Evolutionary conservation across 148 eudicot genomes (phyloP).

Genomic region (Selenicereus undatus): DNA sequence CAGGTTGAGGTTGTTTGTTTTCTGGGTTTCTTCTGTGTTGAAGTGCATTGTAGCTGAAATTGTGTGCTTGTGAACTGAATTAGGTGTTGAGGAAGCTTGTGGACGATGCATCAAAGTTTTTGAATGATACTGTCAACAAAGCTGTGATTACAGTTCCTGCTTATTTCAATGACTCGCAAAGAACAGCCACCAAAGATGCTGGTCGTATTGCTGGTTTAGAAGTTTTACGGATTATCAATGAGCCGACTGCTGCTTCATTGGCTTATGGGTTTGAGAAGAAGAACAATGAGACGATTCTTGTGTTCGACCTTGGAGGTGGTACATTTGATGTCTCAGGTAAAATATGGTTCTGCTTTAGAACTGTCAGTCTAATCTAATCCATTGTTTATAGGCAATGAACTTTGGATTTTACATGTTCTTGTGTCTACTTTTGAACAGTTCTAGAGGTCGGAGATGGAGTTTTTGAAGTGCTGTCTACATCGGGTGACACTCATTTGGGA

Average conservation of each 20-base stretch:
- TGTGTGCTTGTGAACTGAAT: neutral
- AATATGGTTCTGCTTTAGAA: neutral
- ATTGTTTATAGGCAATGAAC: neutral
- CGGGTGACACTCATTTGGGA: constrained; percentile 77
- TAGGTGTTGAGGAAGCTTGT: constrained; percentile 75
- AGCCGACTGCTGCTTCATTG: constrained; percentile 72
- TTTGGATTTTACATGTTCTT: neutral
- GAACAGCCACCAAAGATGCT: constrained; percentile 70
- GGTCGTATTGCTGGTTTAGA: constrained; percentile 72
- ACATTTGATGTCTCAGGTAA: constrained; percentile 80
- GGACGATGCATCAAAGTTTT: constrained; percentile 70
- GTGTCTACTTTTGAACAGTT: constrained; percentile 35
- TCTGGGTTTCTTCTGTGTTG: neutral
- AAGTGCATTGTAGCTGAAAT: neutral
- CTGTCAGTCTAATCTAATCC: neutral
- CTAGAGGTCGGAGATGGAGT: constrained; percentile 85
- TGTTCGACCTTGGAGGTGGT: constrained; percentile 79
- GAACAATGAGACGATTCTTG: constrained; percentile 61
- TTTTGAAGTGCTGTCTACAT: constrained; percentile 66
- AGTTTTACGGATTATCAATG: constrained; percentile 66
- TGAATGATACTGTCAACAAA: constrained; percentile 63
- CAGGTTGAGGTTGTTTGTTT: neutral
- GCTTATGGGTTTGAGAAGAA: constrained; percentile 78
- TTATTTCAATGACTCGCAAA: constrained; percentile 74
- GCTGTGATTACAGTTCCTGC: constrained; percentile 78